Evolutionary conservation across 1,139 yeast species (phyloP).

Genomic region (Yamadazyma membranifaciens): DNA sequence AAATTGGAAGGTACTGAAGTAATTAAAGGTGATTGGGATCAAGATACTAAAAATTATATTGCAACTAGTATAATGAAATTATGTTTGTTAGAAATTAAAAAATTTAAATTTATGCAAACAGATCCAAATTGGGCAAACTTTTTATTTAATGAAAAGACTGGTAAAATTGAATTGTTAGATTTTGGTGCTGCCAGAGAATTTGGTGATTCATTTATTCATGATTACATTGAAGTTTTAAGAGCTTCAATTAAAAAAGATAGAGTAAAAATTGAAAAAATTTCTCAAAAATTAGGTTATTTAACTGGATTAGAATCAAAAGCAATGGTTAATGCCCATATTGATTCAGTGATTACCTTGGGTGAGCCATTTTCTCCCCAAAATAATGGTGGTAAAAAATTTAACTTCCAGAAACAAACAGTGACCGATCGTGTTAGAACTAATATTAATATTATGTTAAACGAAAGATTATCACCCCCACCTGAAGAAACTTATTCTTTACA

Average conservation of each 20-base stretch:
- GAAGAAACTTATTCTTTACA: slow-evolving; percentile 96
- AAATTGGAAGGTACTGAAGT: slow-evolving; percentile 81
- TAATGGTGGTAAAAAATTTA: slow-evolving; percentile 52
- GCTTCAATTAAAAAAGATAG: slow-evolving; percentile 77
- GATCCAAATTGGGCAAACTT: slow-evolving; percentile 99
- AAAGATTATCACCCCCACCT: slow-evolving; percentile 95
- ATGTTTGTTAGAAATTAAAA: slow-evolving; percentile 80
- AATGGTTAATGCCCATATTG: slow-evolving; percentile 91
- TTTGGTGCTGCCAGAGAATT: slow-evolving; percentile 92
- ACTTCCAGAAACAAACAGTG: slow-evolving; percentile 81
- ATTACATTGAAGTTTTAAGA: slow-evolving; percentile 71
- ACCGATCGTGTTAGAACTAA: slow-evolving; percentile 89
- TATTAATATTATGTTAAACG: slow-evolving; percentile 84
- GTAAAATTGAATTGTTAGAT: slow-evolving; percentile 81
- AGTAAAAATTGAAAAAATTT: slow-evolving; percentile 59
- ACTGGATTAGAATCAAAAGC: slow-evolving; percentile 86
- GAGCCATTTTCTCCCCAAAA: slow-evolving; percentile 78
- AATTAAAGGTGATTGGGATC: slow-evolving; percentile 73
- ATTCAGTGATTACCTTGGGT: slow-evolving; percentile 85
- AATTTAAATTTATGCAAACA: slow-evolving; percentile 92
- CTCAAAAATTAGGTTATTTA: slow-evolving; percentile 77
- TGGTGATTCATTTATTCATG: slow-evolving; percentile 60
- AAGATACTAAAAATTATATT: slow-evolving; percentile 73
- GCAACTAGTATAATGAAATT: slow-evolving; percentile 85
- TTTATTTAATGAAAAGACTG: slow-evolving; percentile 64